Conservation (phyloP, 441 rosid species). For the California macrophylla region DNA sequence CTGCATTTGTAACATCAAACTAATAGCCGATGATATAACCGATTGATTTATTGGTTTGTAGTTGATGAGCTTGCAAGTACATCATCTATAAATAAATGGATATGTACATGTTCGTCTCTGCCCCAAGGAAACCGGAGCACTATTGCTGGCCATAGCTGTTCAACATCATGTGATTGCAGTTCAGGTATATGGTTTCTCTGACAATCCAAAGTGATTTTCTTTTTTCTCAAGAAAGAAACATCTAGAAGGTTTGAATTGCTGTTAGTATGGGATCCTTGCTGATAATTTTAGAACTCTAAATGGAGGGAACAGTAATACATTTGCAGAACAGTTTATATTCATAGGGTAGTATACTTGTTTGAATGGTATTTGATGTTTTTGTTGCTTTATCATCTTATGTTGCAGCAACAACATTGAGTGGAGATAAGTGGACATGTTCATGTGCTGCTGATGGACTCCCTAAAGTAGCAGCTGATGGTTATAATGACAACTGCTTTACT, state of each 20-base stretch:
- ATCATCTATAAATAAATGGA: constrained; percentile 48
- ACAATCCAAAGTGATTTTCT: neutral
- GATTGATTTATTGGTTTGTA: constrained; percentile 15
- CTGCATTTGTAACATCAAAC: neutral
- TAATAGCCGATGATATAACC: neutral
- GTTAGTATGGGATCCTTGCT: too few relatives aligned
- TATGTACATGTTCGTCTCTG: constrained; percentile 51
- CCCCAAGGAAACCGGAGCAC: constrained; percentile 33
- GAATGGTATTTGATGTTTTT: neutral
- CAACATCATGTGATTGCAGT: constrained; percentile 67
- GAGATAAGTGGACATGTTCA: constrained; percentile 51
- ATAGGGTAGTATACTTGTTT: neutral
- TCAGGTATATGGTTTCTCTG: constrained; percentile 37
- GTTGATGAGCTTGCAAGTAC: constrained; percentile 41
- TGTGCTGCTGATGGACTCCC: constrained; percentile 72
- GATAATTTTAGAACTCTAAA: neutral
- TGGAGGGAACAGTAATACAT: neutral
- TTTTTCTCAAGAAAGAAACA: neutral
- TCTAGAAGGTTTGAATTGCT: constrained; percentile 12
- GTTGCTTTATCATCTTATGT: neutral
- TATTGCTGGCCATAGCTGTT: constrained; percentile 51
- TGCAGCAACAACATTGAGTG: constrained; percentile 16
- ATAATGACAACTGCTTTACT: constrained; percentile 49
- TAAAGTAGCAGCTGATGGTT: constrained; percentile 35
- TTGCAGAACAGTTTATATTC: neutral